These are phyloP conservation scores for Trypanosoma vivax DNA, from an alignment of 208 protist species.

Conservation along the genomic window DNA sequence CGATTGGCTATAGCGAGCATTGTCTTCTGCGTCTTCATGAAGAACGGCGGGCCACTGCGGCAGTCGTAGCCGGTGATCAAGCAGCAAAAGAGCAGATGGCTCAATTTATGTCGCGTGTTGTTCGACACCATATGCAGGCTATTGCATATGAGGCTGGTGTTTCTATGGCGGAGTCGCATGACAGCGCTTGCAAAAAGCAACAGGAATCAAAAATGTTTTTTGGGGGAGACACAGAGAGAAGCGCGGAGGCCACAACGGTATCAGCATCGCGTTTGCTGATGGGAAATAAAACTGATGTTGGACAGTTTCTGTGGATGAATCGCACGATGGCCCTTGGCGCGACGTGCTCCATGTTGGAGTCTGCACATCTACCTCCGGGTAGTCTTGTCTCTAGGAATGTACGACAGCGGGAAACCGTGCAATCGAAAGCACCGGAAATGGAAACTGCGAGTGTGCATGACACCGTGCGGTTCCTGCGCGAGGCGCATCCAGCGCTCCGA, in stretches of 20 bases:
- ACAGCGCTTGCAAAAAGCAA: background rate
- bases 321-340: conserved; percentile 21
- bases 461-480: conserved; percentile 3
- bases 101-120: conserved; percentile 2
- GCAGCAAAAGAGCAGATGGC: background rate
- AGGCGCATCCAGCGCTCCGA: conserved; percentile 8
- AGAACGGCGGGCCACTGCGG: background rate
- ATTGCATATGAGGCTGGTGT: conserved; percentile 1
- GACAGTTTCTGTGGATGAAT: conserved; percentile 14
- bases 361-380: background rate
- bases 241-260: background rate
- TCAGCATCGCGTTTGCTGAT: background rate
- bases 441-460: background rate
- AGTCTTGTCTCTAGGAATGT: background rate
- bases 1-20: conserved; percentile 7
- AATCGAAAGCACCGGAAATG: background rate
- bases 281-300: conserved; percentile 5
- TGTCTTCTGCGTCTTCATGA: conserved; percentile 4
- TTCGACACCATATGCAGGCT: conserved; percentile 13
- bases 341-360: conserved; percentile 1
- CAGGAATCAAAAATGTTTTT: background rate
- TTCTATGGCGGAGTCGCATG: too few relatives aligned
- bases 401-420: background rate
- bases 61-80: background rate
- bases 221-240: background rate